These are phyloP conservation scores for Grammothele lineata DNA, from an alignment of 768 basidiomycete genomes.

Conservation along the genomic window DNA sequence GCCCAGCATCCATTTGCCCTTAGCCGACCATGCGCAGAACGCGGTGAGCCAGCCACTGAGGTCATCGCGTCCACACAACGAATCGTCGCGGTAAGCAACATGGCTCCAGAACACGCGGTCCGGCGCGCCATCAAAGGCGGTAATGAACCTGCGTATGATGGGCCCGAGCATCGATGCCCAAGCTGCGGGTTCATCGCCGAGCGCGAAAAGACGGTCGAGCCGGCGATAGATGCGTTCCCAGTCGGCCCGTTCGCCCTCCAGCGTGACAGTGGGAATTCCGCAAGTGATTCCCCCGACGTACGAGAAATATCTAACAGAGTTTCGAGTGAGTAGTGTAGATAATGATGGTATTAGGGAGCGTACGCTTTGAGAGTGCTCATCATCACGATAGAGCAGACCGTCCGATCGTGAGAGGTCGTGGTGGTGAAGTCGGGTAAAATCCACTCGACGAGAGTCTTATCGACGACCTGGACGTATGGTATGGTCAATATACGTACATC, in stretches of 20 bases:
- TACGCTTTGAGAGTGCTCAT: constrained; percentile 26
- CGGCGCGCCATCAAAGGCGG: constrained; percentile 23
- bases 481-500: too few relatives aligned
- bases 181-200: constrained; percentile 17
- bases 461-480: constrained; percentile 23
- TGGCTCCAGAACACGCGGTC: constrained; percentile 14
- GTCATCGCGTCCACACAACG: neutral
- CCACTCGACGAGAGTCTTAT: constrained; percentile 24
- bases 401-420: constrained; percentile 24
- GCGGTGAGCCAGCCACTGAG: constrained; percentile 15
- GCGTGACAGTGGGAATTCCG: constrained; percentile 25
- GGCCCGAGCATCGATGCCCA: constrained; percentile 28
- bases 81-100: neutral
- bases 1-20: constrained; percentile 4
- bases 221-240: constrained; percentile 19
- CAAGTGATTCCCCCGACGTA: constrained; percentile 15
- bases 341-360: too few relatives aligned
- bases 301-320: constrained; percentile 20
- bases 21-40: constrained; percentile 12
- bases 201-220: constrained; percentile 18
- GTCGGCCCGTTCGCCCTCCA: constrained; percentile 24
- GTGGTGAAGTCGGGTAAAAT: constrained; percentile 29
- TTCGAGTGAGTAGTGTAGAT: too few relatives aligned
- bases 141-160: constrained; percentile 24
- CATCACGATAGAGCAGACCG: constrained; percentile 24